These are phyloP conservation scores for Diaporthe batatas DNA, from an alignment of 2,329 filamentous ascomycete species.

Conservation along the genomic window DNA sequence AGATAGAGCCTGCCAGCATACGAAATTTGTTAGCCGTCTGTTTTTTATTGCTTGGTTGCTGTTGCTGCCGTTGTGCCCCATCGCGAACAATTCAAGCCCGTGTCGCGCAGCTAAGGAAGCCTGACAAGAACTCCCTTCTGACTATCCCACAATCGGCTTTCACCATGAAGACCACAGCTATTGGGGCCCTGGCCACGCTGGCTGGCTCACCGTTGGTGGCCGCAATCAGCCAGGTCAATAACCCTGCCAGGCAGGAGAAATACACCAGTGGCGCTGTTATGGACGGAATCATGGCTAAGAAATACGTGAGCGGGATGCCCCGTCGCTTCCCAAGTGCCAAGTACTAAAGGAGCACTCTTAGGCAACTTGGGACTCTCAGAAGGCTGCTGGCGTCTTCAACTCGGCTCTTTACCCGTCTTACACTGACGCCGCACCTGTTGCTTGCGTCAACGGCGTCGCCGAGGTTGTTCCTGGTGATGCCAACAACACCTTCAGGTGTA, in stretches of 20 bases:
- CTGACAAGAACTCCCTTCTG: slow-evolving; percentile 12
- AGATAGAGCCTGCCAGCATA: not conserved
- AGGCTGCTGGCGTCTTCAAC: slow-evolving; percentile 16
- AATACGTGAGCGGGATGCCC: slow-evolving; percentile 20
- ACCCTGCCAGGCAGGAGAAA: slow-evolving; percentile 35
- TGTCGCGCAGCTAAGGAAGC: slow-evolving; percentile 10
- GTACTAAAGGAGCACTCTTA: not conserved
- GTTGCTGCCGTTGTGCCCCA: slow-evolving; percentile 2
- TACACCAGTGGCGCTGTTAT: slow-evolving; percentile 38
- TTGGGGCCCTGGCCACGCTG: slow-evolving; percentile 27
- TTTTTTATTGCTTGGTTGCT: not conserved
- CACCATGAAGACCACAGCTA: slow-evolving; percentile 29
- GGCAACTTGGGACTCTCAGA: slow-evolving; percentile 33
- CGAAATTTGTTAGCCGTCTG: rapidly evolving
- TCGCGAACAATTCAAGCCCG: slow-evolving; percentile 31
- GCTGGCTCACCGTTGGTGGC: slow-evolving; percentile 33
- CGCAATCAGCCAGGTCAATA: slow-evolving; percentile 31
- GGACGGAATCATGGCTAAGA: slow-evolving; percentile 36
- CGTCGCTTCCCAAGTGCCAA: not conserved
- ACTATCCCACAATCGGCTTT: not conserved
- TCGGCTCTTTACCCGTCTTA: slow-evolving; percentile 24
- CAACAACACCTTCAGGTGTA: slow-evolving; percentile 62
- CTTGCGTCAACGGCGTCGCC: slow-evolving; percentile 59
- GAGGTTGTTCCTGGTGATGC: slow-evolving; percentile 60
- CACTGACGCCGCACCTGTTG: slow-evolving; percentile 39